Conservation (phyloP, 805 yeast species). For the Tetrapisispora taiwanensis region DNA sequence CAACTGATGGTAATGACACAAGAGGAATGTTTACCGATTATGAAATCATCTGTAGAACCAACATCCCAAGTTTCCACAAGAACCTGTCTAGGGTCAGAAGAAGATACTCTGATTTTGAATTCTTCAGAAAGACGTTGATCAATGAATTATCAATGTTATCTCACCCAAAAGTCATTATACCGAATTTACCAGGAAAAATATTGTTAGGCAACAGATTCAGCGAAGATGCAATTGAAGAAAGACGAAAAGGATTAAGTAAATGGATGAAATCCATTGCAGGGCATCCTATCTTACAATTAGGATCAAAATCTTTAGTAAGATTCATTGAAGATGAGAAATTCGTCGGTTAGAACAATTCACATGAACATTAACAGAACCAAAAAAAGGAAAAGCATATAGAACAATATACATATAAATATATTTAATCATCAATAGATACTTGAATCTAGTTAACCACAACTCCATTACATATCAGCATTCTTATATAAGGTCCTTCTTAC, state of each 20-base stretch:
- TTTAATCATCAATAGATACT: too few species aligned
- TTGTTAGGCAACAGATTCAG: constrained; percentile 59
- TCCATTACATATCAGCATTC: too few species aligned
- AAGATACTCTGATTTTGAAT: constrained; percentile 82
- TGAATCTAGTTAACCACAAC: too few species aligned
- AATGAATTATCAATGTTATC: constrained; percentile 47
- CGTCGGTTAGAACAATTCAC: constrained; percentile 23
- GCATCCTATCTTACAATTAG: constrained; percentile 88
- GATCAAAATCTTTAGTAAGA: constrained; percentile 63
- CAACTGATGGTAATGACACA: constrained; percentile 26
- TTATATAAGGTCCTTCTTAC: too few species aligned
- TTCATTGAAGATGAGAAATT: constrained; percentile 73
- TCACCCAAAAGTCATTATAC: constrained; percentile 58
- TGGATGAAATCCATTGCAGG: constrained; percentile 77
- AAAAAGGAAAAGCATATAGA: too few species aligned
- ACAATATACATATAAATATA: too few species aligned
- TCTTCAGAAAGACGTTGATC: constrained; percentile 62
- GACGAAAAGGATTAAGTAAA: constrained; percentile 74
- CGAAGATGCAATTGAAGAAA: constrained; percentile 71
- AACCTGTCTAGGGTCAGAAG: constrained; percentile 63
- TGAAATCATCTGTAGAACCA: constrained; percentile 81
- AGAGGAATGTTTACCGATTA: constrained; percentile 79
- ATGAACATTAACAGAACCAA: too few species aligned
- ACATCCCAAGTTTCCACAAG: constrained; percentile 75
- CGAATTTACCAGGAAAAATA: constrained; percentile 85